Evolutionary conservation across 345 rosid genomes (phyloP), one percentile per base, ranked within the genome.

Genomic region (Xanthoceras sorbifolium): DNA sequence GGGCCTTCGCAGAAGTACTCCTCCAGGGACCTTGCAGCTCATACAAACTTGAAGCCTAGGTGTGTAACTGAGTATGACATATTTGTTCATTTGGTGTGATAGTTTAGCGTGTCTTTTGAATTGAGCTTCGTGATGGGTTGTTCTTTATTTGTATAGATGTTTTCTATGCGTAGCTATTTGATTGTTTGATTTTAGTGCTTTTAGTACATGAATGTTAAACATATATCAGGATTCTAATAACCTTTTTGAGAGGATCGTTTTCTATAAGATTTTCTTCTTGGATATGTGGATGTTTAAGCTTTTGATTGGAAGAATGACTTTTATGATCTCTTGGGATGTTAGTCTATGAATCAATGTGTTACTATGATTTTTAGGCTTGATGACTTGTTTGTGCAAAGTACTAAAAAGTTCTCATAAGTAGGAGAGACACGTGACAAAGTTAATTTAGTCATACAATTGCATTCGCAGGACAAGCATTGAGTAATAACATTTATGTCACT

Each of bases 1-100:
- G 99, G 99, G n/a, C 95, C 98, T 0, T 96, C 97, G 5, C 98
- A 96, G 90, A 96, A 96, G 85, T 93, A 90, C 80, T 96, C 99
- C 0, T 96, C 99, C 0, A 87, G 99, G 76, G 98, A 96, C 84
- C 78, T 96, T 71, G 99, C 98, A 1, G 83, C 99, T 73, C 99
- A 96, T 87, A 92, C 99, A 1, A 79, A 67, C 67, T 78, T 96
- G 73, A 96, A 96, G 83, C 97, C 97, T 50, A 90, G 99, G 99
- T 88, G 15, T 60, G 84, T 18, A 25, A 11, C 29, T 25, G 22
- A n/a, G 40, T 3, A 14, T 40, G 31, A 1, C 50, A 32, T 6
- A 25, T 76, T 69, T 57, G 1, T n/a, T 1, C 54, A 6, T 26
- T 61, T 34, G 9, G 11, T 42, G 28, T 67, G 11, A 29, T 67